Evolutionary conservation across 768 basidiomycete species (phyloP).

Genomic region (Kwoniella sp.): DNA sequence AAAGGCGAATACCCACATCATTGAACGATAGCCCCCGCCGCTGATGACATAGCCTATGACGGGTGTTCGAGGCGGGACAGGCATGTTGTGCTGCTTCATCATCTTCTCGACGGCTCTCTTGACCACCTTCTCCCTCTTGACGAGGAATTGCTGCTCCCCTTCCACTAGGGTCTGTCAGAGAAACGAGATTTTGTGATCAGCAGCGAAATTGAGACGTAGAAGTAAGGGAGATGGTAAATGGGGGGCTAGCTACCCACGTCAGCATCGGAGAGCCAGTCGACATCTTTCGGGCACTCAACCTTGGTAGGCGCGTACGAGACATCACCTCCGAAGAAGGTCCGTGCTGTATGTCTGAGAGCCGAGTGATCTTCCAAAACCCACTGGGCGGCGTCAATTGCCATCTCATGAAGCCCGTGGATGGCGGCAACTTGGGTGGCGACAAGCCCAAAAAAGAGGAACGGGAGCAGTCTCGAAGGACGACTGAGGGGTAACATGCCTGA

Average conservation of each 20-base stretch:
- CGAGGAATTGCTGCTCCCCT: slow-evolving; percentile 37
- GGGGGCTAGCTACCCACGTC: slow-evolving; percentile 29
- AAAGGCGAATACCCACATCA: slow-evolving; percentile 61
- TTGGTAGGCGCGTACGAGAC: slow-evolving; percentile 40
- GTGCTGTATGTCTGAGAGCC: neutral
- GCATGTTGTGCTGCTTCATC: slow-evolving; percentile 25
- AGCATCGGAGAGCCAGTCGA: slow-evolving; percentile 43
- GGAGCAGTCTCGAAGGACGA: neutral
- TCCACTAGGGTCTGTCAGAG: slow-evolving; percentile 21
- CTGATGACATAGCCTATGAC: slow-evolving; percentile 62
- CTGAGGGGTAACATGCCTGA: neutral
- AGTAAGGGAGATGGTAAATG: neutral
- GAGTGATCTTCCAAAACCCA: slow-evolving; percentile 1
- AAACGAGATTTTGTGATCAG: neutral
- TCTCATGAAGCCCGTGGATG: slow-evolving; percentile 4
- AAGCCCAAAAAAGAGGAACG: neutral
- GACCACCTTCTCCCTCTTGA: slow-evolving; percentile 27
- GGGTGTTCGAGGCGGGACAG: slow-evolving; percentile 43
- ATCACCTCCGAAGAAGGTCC: slow-evolving; percentile 7
- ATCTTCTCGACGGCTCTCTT: slow-evolving; percentile 32
- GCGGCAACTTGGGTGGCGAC: neutral
- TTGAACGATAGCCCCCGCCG: slow-evolving; percentile 73
- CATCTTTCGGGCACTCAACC: slow-evolving; percentile 38
- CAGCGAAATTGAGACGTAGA: neutral
- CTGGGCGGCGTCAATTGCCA: slow-evolving; percentile 7